phyloP scores from a whole-genome alignment of 2,329 filamentous ascomycete genomes.

The Aspergillus aculeatinus region DNA sequence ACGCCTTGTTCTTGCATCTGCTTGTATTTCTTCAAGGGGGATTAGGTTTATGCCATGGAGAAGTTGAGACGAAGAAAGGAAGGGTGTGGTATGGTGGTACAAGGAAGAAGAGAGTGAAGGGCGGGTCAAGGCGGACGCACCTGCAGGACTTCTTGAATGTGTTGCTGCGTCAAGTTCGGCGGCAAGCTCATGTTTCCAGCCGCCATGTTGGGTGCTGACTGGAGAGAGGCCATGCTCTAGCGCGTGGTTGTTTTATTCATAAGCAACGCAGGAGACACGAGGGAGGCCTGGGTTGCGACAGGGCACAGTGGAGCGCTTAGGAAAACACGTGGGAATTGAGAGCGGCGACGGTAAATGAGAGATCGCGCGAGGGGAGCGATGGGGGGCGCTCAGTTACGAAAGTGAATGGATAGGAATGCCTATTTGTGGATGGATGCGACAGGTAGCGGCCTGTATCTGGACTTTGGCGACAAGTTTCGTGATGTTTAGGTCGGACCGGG shows the following conservation, averaged over 20 bases:
- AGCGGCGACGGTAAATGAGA: constrained; percentile 17
- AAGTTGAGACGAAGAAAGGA: constrained; percentile 1
- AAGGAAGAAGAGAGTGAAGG: constrained; percentile 5
- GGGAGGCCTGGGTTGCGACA: constrained; percentile 21
- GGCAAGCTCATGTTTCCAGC: constrained; percentile 64
- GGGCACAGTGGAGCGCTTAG: constrained; percentile 19
- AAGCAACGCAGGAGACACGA: constrained; percentile 22
- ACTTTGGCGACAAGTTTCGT: constrained; percentile 37
- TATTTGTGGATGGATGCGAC: constrained; percentile 28
- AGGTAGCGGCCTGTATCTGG: constrained; percentile 24
- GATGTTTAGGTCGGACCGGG: constrained; percentile 30
- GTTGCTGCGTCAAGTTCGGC: constrained; percentile 69
- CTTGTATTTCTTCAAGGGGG: constrained; percentile 69
- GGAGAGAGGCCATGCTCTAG: constrained; percentile 74
- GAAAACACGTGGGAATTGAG: constrained; percentile 21
- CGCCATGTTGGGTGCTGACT: constrained; percentile 68
- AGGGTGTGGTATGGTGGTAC: neutral
- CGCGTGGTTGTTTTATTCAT: constrained; percentile 33
- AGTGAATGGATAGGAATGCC: constrained; percentile 21
- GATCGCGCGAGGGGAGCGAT: constrained; percentile 27
- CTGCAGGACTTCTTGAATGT: constrained; percentile 70
- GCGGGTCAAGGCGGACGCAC: constrained; percentile 32
- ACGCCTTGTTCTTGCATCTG: constrained; percentile 86
- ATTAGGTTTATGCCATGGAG: constrained; percentile 36
- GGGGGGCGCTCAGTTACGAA: constrained; percentile 22